A percentile compares a stretch with the other conserved stretches of the same genome.
phyloP scores from a whole-genome alignment of 129 eudicot species.

The Tagetes patula region DNA sequence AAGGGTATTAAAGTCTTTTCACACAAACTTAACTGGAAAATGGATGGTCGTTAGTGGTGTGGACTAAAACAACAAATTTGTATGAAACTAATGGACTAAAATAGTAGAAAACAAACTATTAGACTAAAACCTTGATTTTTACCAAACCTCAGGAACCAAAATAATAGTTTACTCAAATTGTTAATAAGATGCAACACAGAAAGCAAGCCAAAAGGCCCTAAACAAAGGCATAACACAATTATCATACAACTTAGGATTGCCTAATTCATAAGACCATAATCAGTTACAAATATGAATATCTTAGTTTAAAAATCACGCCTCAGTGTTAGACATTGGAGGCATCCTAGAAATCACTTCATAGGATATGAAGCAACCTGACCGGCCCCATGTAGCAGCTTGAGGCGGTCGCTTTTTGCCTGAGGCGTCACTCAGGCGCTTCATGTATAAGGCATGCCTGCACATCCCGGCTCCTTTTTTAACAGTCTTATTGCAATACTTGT shows the following conservation, averaged over 20 bases:
- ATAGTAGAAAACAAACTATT: too few species aligned
- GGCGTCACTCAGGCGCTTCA: neutral
- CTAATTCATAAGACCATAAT: neutral
- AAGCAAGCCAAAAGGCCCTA: conserved; percentile 13
- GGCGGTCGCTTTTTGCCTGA: neutral
- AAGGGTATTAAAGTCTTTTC: too few species aligned
- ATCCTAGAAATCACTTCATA: neutral
- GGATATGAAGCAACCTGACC: neutral
- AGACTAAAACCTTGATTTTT: too few species aligned
- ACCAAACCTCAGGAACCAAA: too few species aligned
- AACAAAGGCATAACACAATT: conserved; percentile 9
- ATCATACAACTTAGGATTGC: neutral
- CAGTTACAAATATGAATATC: neutral
- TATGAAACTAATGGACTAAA: too few species aligned
- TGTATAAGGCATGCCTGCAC: too few species aligned
- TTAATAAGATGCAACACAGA: conserved; percentile 19
- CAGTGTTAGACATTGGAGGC: neutral
- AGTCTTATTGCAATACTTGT: neutral
- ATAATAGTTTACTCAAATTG: too few species aligned
- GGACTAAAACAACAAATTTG: too few species aligned
- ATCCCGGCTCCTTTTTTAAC: neutral
- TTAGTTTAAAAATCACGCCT: neutral
- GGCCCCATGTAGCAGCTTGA: neutral
- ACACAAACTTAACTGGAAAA: too few species aligned
- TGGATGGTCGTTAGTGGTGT: too few species aligned